Percentiles rank a stretch among this genome's conserved stretches.
Conservation (phyloP, 1,284 basidiomycete species). For the Austroboletus niveus region DNA sequence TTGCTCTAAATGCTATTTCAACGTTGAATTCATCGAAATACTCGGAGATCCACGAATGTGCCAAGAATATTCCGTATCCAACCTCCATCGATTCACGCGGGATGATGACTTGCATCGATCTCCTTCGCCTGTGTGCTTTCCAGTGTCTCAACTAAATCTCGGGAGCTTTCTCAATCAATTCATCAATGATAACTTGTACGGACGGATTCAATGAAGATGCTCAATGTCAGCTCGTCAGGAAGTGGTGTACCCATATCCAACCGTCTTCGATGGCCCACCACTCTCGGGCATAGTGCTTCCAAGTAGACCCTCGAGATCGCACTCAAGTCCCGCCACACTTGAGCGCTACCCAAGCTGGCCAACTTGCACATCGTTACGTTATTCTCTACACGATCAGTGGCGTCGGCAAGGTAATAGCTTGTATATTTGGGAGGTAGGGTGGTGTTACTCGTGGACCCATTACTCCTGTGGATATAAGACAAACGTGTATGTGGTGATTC, state of each 20-base stretch:
- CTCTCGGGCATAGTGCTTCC: background rate
- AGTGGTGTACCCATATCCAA: background rate
- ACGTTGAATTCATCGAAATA: constrained; percentile 1
- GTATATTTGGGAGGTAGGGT: background rate
- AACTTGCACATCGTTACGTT: constrained; percentile 14
- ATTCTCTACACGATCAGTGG: constrained; percentile 9
- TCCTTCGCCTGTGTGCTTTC: background rate
- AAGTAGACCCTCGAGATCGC: background rate
- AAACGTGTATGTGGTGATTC: too few species aligned
- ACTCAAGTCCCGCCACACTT: background rate
- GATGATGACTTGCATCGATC: background rate
- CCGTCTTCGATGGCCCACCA: background rate
- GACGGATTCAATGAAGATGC: background rate
- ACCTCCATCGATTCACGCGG: background rate
- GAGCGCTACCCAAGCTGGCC: background rate
- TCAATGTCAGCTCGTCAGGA: too few species aligned
- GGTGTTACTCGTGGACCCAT: too few species aligned
- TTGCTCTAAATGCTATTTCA: constrained; percentile 16
- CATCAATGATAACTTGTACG: background rate
- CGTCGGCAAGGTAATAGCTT: constrained; percentile 6
- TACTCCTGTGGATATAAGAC: too few species aligned
- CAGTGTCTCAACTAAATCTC: background rate
- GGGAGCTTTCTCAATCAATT: background rate
- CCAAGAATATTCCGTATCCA: too few species aligned
- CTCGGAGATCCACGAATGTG: background rate